A percentile compares a stretch with the other conserved stretches of the same genome.
Evolutionary conservation across 169 alveolate species (phyloP).

Genomic region (Cryptosporidium canis): DNA sequence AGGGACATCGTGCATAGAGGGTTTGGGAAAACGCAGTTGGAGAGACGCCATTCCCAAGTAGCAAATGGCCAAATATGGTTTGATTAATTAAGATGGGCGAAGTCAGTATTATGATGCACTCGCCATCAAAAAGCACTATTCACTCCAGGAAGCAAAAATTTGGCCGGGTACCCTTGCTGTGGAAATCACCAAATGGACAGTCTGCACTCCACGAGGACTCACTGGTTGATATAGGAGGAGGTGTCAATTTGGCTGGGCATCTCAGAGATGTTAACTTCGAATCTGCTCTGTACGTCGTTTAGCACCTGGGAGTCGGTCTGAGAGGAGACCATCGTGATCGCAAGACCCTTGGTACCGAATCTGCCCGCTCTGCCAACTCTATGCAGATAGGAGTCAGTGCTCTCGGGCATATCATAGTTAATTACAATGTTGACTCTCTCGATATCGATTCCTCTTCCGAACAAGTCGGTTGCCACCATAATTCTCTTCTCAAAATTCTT

Average conservation of each 20-base stretch:
- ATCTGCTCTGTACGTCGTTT: slow-evolving; percentile 96
- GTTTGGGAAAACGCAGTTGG: background rate
- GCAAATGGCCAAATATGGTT: slow-evolving; percentile 1
- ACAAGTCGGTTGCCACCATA: slow-evolving; percentile 99
- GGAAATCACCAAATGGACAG: background rate
- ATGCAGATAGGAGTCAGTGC: slow-evolving; percentile 87
- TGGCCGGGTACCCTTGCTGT: background rate
- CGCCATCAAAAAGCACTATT: background rate
- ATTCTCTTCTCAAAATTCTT: slow-evolving; percentile 97
- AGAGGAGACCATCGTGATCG: slow-evolving; percentile 95
- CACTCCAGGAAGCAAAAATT: background rate
- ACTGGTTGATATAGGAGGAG: slow-evolving; percentile 85
- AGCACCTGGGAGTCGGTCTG: slow-evolving; percentile 94
- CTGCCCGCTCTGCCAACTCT: slow-evolving; percentile 99
- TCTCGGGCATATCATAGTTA: slow-evolving; percentile 98
- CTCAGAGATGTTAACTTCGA: slow-evolving; percentile 96
- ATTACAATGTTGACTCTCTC: slow-evolving; percentile 99
- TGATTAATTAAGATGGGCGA: background rate
- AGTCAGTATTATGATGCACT: background rate
- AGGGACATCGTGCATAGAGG: background rate
- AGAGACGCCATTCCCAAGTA: slow-evolving; percentile 2
- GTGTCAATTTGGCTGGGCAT: slow-evolving; percentile 95
- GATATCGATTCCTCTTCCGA: slow-evolving; percentile 99
- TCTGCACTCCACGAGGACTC: too few species aligned
- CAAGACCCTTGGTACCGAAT: slow-evolving; percentile 99